Conservation (phyloP, 2,329 filamentous ascomycete genomes). For the Ophiocordyceps camponoti-floridani region DNA sequence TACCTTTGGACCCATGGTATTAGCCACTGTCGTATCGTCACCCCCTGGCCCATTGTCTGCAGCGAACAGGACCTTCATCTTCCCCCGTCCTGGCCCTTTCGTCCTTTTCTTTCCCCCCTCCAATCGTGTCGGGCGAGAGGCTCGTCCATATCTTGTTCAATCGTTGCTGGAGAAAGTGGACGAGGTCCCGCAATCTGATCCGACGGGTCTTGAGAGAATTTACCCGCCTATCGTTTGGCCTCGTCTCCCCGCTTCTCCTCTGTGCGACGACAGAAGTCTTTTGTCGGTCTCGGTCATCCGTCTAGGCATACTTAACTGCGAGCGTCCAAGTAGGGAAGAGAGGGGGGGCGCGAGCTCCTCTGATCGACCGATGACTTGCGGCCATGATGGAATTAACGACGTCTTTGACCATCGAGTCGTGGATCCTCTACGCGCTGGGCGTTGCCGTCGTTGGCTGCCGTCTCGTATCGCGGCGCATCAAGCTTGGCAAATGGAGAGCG, state of each 20-base stretch:
- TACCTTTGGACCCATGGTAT: not conserved
- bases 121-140: no score
- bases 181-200: no score
- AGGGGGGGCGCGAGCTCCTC: no score
- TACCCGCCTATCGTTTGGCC: not conserved
- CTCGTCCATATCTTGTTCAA: no score
- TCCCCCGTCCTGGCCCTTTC: no score
- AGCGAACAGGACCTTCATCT: no score
- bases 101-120: no score
- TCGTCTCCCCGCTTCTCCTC: not conserved
- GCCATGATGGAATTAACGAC: constrained; percentile 10
- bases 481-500: constrained; percentile 23
- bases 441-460: constrained; percentile 9
- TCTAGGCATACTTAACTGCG: not conserved
- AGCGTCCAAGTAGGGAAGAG: not conserved
- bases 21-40: not conserved
- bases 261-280: not conserved
- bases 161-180: no score
- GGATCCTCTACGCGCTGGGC: constrained; percentile 11
- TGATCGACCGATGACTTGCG: not conserved
- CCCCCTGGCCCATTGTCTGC: no score
- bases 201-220: not conserved
- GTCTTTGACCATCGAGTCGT: constrained; percentile 11
- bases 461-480: constrained; percentile 13
- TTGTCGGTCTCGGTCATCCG: not conserved